Conservation (phyloP, 164 flowering plant species). For the Berberis vulgaris region DNA sequence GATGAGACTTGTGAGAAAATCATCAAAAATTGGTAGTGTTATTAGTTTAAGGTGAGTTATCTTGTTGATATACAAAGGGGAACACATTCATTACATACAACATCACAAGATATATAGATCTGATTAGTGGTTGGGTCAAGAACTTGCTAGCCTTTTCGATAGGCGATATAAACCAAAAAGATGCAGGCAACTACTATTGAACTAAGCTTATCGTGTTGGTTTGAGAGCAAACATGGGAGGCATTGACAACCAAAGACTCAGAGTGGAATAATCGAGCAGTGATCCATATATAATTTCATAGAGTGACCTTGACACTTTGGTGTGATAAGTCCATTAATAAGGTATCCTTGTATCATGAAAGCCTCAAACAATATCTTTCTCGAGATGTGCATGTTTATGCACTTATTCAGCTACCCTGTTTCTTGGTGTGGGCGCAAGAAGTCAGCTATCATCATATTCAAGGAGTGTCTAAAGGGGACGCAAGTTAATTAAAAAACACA, state of each 20-base stretch:
- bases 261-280: not conserved
- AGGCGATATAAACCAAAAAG: not conserved
- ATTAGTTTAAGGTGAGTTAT: too few relatives aligned
- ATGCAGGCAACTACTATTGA: not conserved
- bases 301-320: not conserved
- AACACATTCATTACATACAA: too few relatives aligned
- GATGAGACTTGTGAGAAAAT: too few relatives aligned
- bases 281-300: not conserved
- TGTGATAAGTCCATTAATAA: not conserved
- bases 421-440: not conserved
- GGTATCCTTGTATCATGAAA: not conserved
- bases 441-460: not conserved
- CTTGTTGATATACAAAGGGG: too few relatives aligned
- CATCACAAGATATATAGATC: too few relatives aligned
- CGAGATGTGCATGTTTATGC: not conserved
- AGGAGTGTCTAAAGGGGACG: not conserved
- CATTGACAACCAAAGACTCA: slow-evolving; percentile 3
- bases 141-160: not conserved
- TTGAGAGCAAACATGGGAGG: not conserved
- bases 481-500: not conserved
- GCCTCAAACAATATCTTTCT: not conserved
- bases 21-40: too few relatives aligned
- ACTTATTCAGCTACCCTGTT: not conserved
- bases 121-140: not conserved
- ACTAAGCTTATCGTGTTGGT: not conserved